Base-by-base conservation (phyloP, 805 yeast species). In the Saccharomycopsis selenospora region DNA sequence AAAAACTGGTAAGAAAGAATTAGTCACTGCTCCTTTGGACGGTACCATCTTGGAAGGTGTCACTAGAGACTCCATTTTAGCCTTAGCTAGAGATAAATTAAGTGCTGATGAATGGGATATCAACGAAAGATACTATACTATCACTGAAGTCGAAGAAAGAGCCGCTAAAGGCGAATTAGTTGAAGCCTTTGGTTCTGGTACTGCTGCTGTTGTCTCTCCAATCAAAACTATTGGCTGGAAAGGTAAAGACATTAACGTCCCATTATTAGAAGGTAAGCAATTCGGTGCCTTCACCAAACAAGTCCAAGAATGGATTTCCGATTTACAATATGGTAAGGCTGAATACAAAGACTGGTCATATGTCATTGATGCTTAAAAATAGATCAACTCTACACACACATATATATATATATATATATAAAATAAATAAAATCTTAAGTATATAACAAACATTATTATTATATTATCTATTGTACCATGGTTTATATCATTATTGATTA, bases 41-140 rank as follows among this genome's bases (percentile, higher is more conserved):
- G 99, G 99, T 57, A 91, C 96, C 54, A 91, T 91, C 61, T 78
- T 91, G 61, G 96, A 87, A 66, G 99, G 99, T 72, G 95, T 91
- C 60, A 89, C 96, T 45, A 82, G 99, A 71, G 95, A 85, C 64
- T 88, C 97, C 11, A 75, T 91, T 50, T 72, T 91, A 57, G 69
- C 74, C 36, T 74, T 91, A 54, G 85, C 93, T 45, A 82, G 85
- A 66, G 83, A 79, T 58, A 82, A 80, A 61, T 77, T 91, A 56
- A 78, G 80, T 57, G 71, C 82, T 48, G 69, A 74, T 40, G 90
- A 86, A 65, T 91, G 97, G 97, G 76, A 67, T 25, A 69, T 91
- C 53, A 75, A 70, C 60, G 98, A 91, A 73, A 84, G 98, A 68
- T 78, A 80, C 66, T 84, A 73, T 69, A 76, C 93, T 54, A 89